phyloP scores from a whole-genome alignment of 805 yeast genomes.

The Monosporozyma unispora region DNA sequence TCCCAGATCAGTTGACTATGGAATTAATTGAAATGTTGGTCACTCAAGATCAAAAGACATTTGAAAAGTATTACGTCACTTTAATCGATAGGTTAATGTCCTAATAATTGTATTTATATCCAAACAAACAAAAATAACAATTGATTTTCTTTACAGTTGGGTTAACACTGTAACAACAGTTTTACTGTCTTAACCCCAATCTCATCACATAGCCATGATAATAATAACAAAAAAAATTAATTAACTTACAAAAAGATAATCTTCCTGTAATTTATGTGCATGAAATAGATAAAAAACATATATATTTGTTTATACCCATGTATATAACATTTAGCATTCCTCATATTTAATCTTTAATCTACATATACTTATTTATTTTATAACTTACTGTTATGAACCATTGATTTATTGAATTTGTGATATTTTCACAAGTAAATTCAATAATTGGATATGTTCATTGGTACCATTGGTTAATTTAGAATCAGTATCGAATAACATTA shows the following conservation, averaged over 20 bases:
- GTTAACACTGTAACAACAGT: background rate
- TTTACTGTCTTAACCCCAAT: background rate
- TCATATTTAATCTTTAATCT: conserved; percentile 1
- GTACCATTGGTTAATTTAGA: conserved; percentile 71
- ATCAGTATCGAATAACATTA: conserved; percentile 65
- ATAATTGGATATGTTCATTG: conserved; percentile 76
- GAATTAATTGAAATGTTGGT: conserved; percentile 57
- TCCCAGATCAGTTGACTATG: conserved; percentile 49
- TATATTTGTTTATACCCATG: background rate
- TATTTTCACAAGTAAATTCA: conserved; percentile 53
- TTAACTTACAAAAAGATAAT: background rate
- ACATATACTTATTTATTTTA: background rate
- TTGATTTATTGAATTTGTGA: conserved; percentile 25
- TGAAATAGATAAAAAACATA: background rate
- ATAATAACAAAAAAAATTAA: background rate
- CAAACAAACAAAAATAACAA: background rate
- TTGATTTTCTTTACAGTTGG: background rate
- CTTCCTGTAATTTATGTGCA: background rate
- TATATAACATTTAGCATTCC: background rate
- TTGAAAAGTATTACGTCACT: conserved; percentile 58
- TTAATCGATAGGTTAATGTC: conserved; percentile 28
- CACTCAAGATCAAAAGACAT: conserved; percentile 48
- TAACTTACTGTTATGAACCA: background rate
- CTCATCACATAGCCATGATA: background rate
- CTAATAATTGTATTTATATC: conserved; percentile 2